Conservation (phyloP, 2,329 filamentous ascomycete species). For the Penicillium olsonii region DNA sequence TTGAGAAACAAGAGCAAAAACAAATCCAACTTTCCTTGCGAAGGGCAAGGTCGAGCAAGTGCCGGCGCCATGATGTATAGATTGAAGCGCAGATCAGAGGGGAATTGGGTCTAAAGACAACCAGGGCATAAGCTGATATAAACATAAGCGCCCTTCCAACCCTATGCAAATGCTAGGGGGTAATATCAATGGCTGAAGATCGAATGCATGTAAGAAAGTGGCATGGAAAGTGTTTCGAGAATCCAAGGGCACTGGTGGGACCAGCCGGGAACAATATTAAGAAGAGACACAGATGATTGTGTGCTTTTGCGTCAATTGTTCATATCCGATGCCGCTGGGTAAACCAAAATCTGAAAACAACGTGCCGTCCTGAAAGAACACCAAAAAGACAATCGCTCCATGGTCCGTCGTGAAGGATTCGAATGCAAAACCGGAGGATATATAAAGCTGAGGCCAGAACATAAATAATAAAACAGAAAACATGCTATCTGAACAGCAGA, state of each 20-base stretch:
- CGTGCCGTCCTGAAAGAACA: neutral
- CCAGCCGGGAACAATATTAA: neutral
- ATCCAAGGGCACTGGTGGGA: neutral
- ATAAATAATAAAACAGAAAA: slow-evolving; percentile 5
- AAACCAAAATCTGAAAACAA: slow-evolving; percentile 4
- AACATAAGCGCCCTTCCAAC: slow-evolving; percentile 6
- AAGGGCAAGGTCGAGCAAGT: slow-evolving; percentile 5
- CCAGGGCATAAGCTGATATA: slow-evolving; percentile 11
- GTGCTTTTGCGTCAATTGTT: neutral
- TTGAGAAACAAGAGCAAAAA: slow-evolving; percentile 9
- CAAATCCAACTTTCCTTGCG: slow-evolving; percentile 11
- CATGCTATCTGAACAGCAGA: slow-evolving; percentile 2
- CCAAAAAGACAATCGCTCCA: slow-evolving; percentile 7
- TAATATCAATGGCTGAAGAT: slow-evolving; percentile 9
- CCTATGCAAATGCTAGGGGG: slow-evolving; percentile 13
- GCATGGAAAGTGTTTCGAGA: neutral
- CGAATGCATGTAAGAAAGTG: slow-evolving; percentile 15
- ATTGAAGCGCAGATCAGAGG: slow-evolving; percentile 22
- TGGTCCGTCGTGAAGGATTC: slow-evolving; percentile 6
- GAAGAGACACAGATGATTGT: neutral
- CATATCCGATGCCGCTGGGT: neutral
- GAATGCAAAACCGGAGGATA: slow-evolving; percentile 3
- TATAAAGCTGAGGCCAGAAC: neutral
- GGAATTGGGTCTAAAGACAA: slow-evolving; percentile 15
- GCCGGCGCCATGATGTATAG: slow-evolving; percentile 31